phyloP scores from a whole-genome alignment of 176 grass and related monocot species.

The Leersia perrieri region DNA sequence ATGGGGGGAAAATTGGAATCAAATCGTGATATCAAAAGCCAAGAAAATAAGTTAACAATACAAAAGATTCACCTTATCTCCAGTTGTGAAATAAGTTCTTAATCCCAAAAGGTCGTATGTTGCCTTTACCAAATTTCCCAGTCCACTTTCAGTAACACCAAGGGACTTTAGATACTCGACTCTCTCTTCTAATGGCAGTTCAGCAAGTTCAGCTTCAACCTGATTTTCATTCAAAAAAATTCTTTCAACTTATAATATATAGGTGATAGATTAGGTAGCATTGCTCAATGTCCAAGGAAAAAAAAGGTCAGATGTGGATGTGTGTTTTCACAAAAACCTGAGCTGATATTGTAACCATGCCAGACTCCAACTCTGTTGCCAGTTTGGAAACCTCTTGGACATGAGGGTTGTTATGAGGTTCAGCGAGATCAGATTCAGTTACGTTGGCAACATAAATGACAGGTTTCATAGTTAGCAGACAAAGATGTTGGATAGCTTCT shows the following conservation, averaged over 20 bases:
- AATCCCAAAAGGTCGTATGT: constrained; percentile 91
- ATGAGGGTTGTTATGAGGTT: constrained; percentile 72
- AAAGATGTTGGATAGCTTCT: constrained; percentile 86
- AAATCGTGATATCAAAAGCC: constrained; percentile 19
- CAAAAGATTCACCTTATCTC: constrained; percentile 77
- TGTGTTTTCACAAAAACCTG: constrained; percentile 67
- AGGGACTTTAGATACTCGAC: constrained; percentile 85
- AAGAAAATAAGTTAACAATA: not conserved
- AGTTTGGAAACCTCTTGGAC: constrained; percentile 67
- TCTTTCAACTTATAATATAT: not conserved
- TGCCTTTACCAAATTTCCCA: constrained; percentile 93
- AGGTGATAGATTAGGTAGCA: not conserved
- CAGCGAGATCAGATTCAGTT: constrained; percentile 85
- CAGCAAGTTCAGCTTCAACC: constrained; percentile 96
- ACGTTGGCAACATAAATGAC: constrained; percentile 99
- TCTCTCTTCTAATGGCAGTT: constrained; percentile 88
- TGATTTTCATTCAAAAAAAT: constrained; percentile 25
- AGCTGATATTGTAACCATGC: constrained; percentile 94
- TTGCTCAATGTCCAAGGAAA: not conserved
- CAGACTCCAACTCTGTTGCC: constrained; percentile 85
- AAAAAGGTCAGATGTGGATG: not conserved
- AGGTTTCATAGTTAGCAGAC: constrained; percentile 93
- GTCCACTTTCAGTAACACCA: constrained; percentile 86
- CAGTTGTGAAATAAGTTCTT: constrained; percentile 96
- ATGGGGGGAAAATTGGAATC: constrained; percentile 19